These are phyloP conservation scores for Suhomyces vadensis DNA, from an alignment of 805 yeast species.

Conservation along the genomic window DNA sequence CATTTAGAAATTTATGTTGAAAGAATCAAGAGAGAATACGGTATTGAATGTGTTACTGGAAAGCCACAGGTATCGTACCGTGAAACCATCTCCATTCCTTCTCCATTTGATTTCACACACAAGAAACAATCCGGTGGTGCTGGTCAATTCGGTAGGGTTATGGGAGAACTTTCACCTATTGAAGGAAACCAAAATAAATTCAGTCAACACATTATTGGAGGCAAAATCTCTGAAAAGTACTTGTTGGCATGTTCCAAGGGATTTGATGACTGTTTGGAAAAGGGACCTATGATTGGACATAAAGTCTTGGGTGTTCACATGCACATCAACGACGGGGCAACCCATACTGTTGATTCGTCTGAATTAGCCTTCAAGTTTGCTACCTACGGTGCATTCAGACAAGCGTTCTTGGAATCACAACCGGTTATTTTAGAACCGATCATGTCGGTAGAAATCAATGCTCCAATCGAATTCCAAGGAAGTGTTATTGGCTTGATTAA, in stretches of 20 bases:
- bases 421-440: constrained; percentile 95
- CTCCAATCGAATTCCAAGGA: constrained; percentile 97
- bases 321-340: constrained; percentile 95
- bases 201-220: constrained; percentile 90
- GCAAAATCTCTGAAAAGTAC: constrained; percentile 94
- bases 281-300: constrained; percentile 96
- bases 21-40: constrained; percentile 96
- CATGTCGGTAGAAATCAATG: constrained; percentile 89
- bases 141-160: constrained; percentile 97
- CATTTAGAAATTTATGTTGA: constrained; percentile 97
- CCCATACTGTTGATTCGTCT: constrained; percentile 95
- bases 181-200: constrained; percentile 67
- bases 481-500: constrained; percentile 86
- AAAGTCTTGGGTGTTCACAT: constrained; percentile 88
- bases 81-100: constrained; percentile 76
- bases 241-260: constrained; percentile 93
- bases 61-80: constrained; percentile 98
- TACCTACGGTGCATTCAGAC: constrained; percentile 85
- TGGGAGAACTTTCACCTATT: constrained; percentile 72
- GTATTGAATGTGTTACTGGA: constrained; percentile 93
- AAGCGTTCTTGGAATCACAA: constrained; percentile 78
- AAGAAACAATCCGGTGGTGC: constrained; percentile 99
- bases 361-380: constrained; percentile 96
- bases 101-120: constrained; percentile 89
- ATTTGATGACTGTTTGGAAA: constrained; percentile 89